Evolutionary conservation across 345 rosid genomes (phyloP), one percentile per base, ranked within the genome.

Genomic region (Clausena lansium): DNA sequence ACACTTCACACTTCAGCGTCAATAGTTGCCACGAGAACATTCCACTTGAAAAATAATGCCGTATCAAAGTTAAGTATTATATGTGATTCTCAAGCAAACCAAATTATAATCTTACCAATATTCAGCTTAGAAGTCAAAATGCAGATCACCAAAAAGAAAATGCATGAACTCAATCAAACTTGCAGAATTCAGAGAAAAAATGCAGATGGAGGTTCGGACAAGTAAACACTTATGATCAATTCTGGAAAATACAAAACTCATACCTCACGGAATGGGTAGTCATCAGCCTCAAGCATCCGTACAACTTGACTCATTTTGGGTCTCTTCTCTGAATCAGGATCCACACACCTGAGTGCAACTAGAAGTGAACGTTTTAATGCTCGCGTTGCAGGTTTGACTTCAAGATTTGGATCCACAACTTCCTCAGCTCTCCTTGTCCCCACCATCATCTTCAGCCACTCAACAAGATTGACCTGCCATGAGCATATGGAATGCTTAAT

Each of bases 371-470:
- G 92, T 76, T 95, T 95, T 71, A 95, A 69, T 38, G 92, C 95
- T 66, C 92, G 89, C 2, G 89, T 92, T 64, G 90, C 25, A 1
- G 98, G 99, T 77, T 86, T 92, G 76, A 83, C 87, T 85, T 92
- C 97, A 69, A 93, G 90, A 68, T 70, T 89, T 28, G 92, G 92
- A 79, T 95, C 99, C 77, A 88, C 89, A 24, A 95, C 98, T 86
- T 95, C 99, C 85, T 95, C 97, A 6, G 94, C 92, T 86, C 94
- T 89, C 86, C 93, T 91, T 70, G 92, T 91, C 60, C 97, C 99
- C 71, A 95, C 94, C 99, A 95, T 95, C 88, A 89, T 85, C 88
- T 95, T 95, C 25, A 95, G 85, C 98, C 99, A 95, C 83, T 93
- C 98, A 39, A 95, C 97, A 62, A 95, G 98, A 83, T 95, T 92